Evolutionary conservation across 768 basidiomycete species (phyloP), one percentile per base, ranked within the genome.

Genomic region (Mycena polygramma): DNA sequence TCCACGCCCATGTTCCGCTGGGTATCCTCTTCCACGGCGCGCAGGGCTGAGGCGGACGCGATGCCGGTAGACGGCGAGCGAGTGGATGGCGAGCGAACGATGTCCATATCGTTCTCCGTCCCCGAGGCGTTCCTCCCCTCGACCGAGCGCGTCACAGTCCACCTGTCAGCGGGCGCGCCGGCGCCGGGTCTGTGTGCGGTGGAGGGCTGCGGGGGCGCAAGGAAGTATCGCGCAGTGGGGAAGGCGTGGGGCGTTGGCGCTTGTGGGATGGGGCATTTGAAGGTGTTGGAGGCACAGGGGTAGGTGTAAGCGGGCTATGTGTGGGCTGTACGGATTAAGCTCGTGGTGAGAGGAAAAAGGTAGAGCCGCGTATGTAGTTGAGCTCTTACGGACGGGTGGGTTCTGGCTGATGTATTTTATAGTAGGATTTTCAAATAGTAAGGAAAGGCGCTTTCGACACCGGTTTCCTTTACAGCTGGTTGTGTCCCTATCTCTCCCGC

Each of bases 211-310:
- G 71, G 71, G 2, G 77, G 57, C 11, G 62, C 36, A 54, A 77
- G 86, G 64, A 88, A 87, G 73, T 88, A 88, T 70, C 82, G 85
- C 24, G 79, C 87, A 0, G 85, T 86, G 43, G 72, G 72, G 7
- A 80, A 74, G 51, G 82, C 86, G 67, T 86, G 82, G 79, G 72
- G 81, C 39, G 79, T 74, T 62, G 86, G 83, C 2, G 83, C 83
- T 11, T 88, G 87, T 70, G 86, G 86, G 9, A 81, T 88, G 75
- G 79, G 74, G 15, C 87, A 88, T 75, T 79, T 88, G 68, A 84
- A 82, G 68, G 55, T 80, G 3, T 75, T 88, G 53, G 84, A 86
- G 69, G 72, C 53, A 2, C 57, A 54, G 6, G 49, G 43, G 30
- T 67, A 46, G 26, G 46, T 15, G 15, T 11, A 45, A 15, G 4